A percentile compares a stretch with the other conserved stretches of the same genome.
These are phyloP conservation scores for Penicillium psychrofluorescens DNA, from an alignment of 495 filamentous ascomycete species.

Conservation along the genomic window DNA sequence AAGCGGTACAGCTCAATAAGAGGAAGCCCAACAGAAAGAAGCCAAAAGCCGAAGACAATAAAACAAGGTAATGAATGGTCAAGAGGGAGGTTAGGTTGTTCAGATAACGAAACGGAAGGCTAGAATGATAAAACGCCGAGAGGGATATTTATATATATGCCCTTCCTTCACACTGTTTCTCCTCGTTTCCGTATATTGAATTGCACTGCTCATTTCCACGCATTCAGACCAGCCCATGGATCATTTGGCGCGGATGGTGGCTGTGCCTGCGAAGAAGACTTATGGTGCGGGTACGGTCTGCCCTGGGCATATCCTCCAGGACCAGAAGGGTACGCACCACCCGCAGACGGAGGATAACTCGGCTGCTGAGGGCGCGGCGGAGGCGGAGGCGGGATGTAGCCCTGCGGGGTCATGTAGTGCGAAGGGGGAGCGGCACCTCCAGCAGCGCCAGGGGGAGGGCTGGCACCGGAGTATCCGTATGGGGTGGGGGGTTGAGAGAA, in stretches of 20 bases:
- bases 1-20: neutral
- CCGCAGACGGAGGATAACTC: constrained; percentile 53
- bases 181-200: too few relatives aligned
- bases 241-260: constrained; percentile 39
- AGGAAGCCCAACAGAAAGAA: neutral
- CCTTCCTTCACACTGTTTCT: neutral
- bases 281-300: constrained; percentile 34
- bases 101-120: neutral
- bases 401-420: constrained; percentile 54
- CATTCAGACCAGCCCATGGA: constrained; percentile 82
- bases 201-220: constrained; percentile 59
- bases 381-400: constrained; percentile 87
- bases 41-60: neutral
- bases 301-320: constrained; percentile 52
- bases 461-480: constrained; percentile 28
- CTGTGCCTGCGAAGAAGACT: constrained; percentile 39
- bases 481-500: constrained; percentile 34
- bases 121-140: constrained; percentile 1
- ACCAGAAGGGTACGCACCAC: constrained; percentile 44
- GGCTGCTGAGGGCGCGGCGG: constrained; percentile 77
- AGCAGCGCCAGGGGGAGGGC: constrained; percentile 24
- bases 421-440: constrained; percentile 10
- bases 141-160: constrained; percentile 2
- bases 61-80: neutral
- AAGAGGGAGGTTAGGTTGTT: too few relatives aligned